Evolutionary conservation across 2,329 filamentous ascomycete genomes (phyloP).

Genomic region (Botrytis deweyae): DNA sequence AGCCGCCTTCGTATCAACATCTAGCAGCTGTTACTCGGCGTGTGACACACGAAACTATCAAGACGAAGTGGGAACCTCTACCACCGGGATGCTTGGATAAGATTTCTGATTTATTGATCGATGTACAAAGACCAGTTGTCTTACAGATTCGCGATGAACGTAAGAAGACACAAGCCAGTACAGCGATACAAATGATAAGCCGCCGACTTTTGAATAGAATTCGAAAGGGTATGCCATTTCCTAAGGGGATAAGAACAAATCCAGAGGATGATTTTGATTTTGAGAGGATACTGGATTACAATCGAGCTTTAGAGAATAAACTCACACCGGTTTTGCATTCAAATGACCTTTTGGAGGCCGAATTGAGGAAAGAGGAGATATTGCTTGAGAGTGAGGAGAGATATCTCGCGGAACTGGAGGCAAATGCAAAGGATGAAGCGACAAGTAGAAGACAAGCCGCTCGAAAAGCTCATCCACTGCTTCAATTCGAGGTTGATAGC

Average conservation of each 20-base stretch:
- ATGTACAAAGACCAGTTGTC: constrained; percentile 62
- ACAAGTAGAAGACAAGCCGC: constrained; percentile 49
- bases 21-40: constrained; percentile 51
- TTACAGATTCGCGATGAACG: constrained; percentile 50
- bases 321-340: constrained; percentile 63
- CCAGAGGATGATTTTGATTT: constrained; percentile 63
- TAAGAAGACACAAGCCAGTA: constrained; percentile 48
- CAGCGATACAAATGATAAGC: constrained; percentile 54
- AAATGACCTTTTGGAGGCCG: constrained; percentile 57
- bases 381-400: constrained; percentile 57
- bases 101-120: constrained; percentile 55
- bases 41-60: constrained; percentile 63
- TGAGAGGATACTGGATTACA: constrained; percentile 62
- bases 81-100: constrained; percentile 54
- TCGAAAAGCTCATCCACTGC: constrained; percentile 38
- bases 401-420: constrained; percentile 51
- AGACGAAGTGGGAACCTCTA: constrained; percentile 65
- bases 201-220: constrained; percentile 59
- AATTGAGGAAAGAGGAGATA: constrained; percentile 56
- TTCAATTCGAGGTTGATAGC: constrained; percentile 28
- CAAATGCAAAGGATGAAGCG: constrained; percentile 56
- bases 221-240: constrained; percentile 63
- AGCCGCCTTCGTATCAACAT: constrained; percentile 46
- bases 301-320: constrained; percentile 54
- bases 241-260: constrained; percentile 51